phyloP scores from a whole-genome alignment of 169 alveolate genomes.

The Plasmodium gonderi region DNA sequence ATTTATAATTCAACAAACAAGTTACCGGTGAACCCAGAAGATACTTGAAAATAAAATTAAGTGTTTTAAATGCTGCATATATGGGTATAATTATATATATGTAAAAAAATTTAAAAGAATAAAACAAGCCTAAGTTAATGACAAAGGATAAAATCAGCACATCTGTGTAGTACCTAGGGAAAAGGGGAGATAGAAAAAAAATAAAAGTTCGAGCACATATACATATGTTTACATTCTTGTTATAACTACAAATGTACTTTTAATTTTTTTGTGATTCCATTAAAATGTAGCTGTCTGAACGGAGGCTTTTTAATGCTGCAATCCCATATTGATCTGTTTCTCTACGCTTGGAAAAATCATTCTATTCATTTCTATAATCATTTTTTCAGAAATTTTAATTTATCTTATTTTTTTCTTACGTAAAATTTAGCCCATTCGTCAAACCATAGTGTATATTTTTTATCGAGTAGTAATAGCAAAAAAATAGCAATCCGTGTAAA shows the following conservation, averaged over 20 bases:
- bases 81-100: conserved; percentile 59
- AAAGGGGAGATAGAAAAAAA: neutral
- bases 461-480: conserved; percentile 61
- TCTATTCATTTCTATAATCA: neutral
- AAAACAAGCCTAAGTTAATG: conserved; percentile 58
- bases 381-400: neutral
- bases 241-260: neutral
- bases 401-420: conserved; percentile 24
- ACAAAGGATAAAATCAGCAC: conserved; percentile 55
- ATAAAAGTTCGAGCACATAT: neutral
- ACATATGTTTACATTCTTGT: neutral
- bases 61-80: conserved; percentile 38
- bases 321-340: neutral
- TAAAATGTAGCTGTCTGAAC: neutral
- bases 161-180: conserved; percentile 55
- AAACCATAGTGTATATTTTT: conserved; percentile 67
- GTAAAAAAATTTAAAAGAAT: conserved; percentile 65
- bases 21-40: conserved; percentile 71
- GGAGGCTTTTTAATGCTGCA: neutral
- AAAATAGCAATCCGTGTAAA: conserved; percentile 41
- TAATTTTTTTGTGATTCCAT: neutral
- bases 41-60: conserved; percentile 44
- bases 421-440: conserved; percentile 49
- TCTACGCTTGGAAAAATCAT: neutral
- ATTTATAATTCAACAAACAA: neutral